Base-by-base conservation (phyloP, 2,329 filamentous ascomycete genomes). In the Beauveria scarabaeidicola region DNA sequence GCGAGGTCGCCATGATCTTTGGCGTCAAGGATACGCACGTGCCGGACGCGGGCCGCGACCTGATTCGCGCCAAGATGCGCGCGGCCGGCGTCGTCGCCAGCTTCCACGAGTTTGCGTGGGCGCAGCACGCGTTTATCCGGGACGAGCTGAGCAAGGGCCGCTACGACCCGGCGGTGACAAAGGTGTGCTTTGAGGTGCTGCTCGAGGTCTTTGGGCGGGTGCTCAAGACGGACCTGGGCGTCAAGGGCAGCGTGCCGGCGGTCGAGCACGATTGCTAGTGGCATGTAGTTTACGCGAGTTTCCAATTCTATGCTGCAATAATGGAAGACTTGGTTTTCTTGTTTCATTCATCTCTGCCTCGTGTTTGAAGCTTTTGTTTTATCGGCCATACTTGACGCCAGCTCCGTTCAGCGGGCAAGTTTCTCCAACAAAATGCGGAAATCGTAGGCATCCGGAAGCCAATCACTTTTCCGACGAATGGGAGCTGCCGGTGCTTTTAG, bases 71-170 rank as follows among this genome's bases (percentile, higher is more conserved):
- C 71, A 92, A 90, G 62, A 78, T 96, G 66, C 85, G 92, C 66
- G 90, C 90, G 23, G 84, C 86, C 6, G 88, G 87, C 10, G 81
- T 87, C 5, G 78, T 81, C 10, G 92, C 93, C 68, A 88, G 84
- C 69, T 96, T 90, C 71, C 91, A 94, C 74, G 92, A 97, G 75
- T 85, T 89, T 64, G 89, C 90, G n/a, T 93, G 90, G 85, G 91
- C 92, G 3, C 92, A 96, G 73, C 92, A 96, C 76, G 92, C 92
- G 5, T 97, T 97, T 70, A 95, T 97, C 71, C 82, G 92, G 19
- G 92, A 97, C 69, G 92, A 97, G 77, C 78, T 94, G 61, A 91
- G 88, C 73, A 96, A 96, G 75, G 92, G 91, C n/a, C 81, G 92
- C 27, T 97, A 96, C 69, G 92, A 97, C 70, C 90, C 92, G 1